These are phyloP conservation scores for Aspergillus bombycis DNA, from an alignment of 2,329 filamentous ascomycete genomes.

Conservation along the genomic window DNA sequence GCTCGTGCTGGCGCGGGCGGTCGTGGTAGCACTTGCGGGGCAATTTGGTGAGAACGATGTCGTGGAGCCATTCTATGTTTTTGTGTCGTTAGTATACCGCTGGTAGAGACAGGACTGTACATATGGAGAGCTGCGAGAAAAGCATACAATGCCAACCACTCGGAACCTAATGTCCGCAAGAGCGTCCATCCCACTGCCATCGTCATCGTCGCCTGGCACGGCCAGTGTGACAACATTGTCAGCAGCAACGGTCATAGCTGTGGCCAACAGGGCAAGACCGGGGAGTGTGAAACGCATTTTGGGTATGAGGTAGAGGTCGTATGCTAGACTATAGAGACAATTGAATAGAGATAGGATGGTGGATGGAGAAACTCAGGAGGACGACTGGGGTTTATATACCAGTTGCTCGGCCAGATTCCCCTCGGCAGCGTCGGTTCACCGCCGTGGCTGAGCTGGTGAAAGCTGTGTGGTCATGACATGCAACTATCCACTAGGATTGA, in stretches of 20 bases:
- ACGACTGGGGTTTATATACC: not conserved
- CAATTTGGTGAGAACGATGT: not conserved
- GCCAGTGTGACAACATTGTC: not conserved
- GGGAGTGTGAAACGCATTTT: not conserved
- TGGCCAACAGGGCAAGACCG: not conserved
- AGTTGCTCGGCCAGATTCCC: not conserved
- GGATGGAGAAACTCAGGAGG: not conserved
- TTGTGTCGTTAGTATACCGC: not conserved
- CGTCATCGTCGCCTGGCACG: not conserved
- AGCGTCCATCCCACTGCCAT: not conserved
- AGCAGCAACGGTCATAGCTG: not conserved
- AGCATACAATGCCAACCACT: not conserved
- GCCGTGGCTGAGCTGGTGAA: not conserved
- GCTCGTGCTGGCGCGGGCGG: not conserved
- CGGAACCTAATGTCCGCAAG: not conserved
- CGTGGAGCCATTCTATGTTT: not conserved
- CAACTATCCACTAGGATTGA: not conserved
- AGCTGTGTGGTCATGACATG: not conserved
- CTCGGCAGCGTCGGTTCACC: not conserved
- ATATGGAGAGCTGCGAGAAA: not conserved
- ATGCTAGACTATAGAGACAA: too few species aligned
- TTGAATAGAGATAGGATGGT: too few species aligned
- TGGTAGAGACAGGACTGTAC: not conserved
- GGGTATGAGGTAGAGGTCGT: not conserved
- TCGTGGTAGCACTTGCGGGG: not conserved